Conservation (phyloP, 2,329 filamentous ascomycete species). For the Raffaelea arxii region DNA sequence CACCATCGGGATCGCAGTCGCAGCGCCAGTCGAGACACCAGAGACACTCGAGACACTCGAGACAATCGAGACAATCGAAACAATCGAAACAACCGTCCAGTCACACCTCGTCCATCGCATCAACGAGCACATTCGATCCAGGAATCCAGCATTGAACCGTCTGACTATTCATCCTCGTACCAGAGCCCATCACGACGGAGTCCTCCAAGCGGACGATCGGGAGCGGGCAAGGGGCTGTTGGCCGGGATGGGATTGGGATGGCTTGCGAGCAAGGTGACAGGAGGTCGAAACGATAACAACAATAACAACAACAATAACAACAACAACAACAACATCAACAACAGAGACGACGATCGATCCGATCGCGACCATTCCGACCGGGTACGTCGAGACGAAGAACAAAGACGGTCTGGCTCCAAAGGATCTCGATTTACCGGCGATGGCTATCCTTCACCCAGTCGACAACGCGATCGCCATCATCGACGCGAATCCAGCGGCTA, state of each 20-base stretch:
- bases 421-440: slow-evolving; percentile 62
- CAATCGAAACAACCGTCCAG: slow-evolving; percentile 21
- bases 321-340: slow-evolving; percentile 32
- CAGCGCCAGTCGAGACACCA: slow-evolving; percentile 22
- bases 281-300: slow-evolving; percentile 39
- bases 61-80: slow-evolving; percentile 20
- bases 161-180: slow-evolving; percentile 47
- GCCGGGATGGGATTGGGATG: slow-evolving; percentile 59
- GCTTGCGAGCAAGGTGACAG: slow-evolving; percentile 55
- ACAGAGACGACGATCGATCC: no score
- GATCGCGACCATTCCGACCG: slow-evolving; percentile 39
- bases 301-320: neutral
- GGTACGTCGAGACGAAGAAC: slow-evolving; percentile 35
- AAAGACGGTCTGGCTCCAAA: slow-evolving; percentile 48
- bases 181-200: slow-evolving; percentile 53
- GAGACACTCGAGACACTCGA: no score
- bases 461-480: slow-evolving; percentile 25
- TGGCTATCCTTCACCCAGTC: slow-evolving; percentile 42
- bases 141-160: slow-evolving; percentile 37
- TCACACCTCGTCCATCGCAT: slow-evolving; percentile 38
- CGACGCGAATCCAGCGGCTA: slow-evolving; percentile 19
- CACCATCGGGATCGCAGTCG: slow-evolving; percentile 24
- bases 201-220: slow-evolving; percentile 22
- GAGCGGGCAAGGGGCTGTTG: slow-evolving; percentile 44
- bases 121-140: slow-evolving; percentile 28